A percentile compares a stretch with the other conserved stretches of the same genome.
Evolutionary conservation across 106 monocot species (phyloP).

Genomic region (Apostasia shenzhenica): DNA sequence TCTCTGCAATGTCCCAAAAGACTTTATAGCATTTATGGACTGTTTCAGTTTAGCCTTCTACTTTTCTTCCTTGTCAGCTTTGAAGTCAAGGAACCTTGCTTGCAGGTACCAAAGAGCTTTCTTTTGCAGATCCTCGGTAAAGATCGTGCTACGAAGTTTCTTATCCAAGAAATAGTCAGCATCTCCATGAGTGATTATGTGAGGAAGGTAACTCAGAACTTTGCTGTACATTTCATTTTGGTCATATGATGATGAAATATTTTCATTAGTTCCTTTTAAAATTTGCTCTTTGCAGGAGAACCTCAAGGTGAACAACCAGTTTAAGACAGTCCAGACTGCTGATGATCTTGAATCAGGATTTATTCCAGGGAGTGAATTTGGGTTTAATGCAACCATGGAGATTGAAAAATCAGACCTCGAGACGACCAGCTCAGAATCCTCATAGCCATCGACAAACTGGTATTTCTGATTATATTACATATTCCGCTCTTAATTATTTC

Average conservation of each 20-base stretch:
- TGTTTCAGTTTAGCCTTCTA: no score
- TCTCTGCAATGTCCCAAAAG: no score
- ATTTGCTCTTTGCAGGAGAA: conserved; percentile 33
- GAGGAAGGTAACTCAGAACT: conserved; percentile 27
- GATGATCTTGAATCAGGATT: conserved; percentile 62
- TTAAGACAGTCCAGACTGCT: conserved; percentile 43
- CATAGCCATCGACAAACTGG: not conserved
- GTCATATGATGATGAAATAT: no score
- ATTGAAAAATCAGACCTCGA: conserved; percentile 32
- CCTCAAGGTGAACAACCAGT: conserved; percentile 38
- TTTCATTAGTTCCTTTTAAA: not conserved
- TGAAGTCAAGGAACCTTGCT: not conserved
- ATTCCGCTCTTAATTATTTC: not conserved
- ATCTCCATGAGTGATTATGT: conserved; percentile 44
- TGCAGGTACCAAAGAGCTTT: conserved; percentile 74
- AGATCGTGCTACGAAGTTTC: conserved; percentile 68
- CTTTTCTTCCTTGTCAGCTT: not conserved
- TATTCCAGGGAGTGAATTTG: conserved; percentile 42
- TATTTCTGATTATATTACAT: not conserved
- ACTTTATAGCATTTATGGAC: no score
- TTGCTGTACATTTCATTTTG: no score
- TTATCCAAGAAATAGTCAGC: conserved; percentile 66
- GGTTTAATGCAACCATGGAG: conserved; percentile 57
- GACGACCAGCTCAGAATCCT: conserved; percentile 10
- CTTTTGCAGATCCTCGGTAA: conserved; percentile 58